These are phyloP conservation scores for Microsporum ferrugineum DNA, from an alignment of 2,329 filamentous ascomycete species.

Conservation along the genomic window DNA sequence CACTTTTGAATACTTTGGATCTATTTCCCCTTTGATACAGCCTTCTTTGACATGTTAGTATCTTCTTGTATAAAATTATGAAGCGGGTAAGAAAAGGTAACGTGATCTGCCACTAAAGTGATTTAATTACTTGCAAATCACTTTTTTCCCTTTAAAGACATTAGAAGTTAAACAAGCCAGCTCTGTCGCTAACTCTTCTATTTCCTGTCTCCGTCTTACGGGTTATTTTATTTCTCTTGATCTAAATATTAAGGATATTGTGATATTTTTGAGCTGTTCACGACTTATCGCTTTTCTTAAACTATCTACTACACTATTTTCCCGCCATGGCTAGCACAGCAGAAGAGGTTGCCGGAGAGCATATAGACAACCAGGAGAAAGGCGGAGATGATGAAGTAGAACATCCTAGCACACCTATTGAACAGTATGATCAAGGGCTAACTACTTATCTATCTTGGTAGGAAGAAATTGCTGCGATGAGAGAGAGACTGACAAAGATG, in stretches of 20 bases:
- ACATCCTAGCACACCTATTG: background rate
- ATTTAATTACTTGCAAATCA: background rate
- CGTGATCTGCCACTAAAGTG: background rate
- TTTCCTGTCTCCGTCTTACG: background rate
- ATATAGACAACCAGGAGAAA: slow-evolving; percentile 24
- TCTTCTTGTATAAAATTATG: background rate
- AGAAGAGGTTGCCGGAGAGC: slow-evolving; percentile 13
- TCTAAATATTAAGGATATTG: background rate
- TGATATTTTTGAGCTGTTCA: no score
- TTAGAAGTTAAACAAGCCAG: background rate
- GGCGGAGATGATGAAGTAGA: slow-evolving; percentile 37
- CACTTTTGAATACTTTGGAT: background rate
- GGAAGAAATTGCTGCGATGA: slow-evolving; percentile 81
- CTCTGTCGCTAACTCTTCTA: background rate
- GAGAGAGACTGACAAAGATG: slow-evolving; percentile 77
- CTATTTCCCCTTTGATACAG: no score
- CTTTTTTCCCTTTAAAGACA: background rate
- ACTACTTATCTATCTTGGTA: slow-evolving; percentile 17
- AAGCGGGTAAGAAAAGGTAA: background rate
- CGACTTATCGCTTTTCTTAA: no score
- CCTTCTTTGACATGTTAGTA: background rate
- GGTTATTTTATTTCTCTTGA: background rate
- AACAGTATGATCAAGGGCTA: background rate
- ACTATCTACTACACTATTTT: background rate
- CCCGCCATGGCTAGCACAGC: slow-evolving; percentile 11